phyloP scores from a whole-genome alignment of 2,329 filamentous ascomycete species.

The Fusarium robinianum region DNA sequence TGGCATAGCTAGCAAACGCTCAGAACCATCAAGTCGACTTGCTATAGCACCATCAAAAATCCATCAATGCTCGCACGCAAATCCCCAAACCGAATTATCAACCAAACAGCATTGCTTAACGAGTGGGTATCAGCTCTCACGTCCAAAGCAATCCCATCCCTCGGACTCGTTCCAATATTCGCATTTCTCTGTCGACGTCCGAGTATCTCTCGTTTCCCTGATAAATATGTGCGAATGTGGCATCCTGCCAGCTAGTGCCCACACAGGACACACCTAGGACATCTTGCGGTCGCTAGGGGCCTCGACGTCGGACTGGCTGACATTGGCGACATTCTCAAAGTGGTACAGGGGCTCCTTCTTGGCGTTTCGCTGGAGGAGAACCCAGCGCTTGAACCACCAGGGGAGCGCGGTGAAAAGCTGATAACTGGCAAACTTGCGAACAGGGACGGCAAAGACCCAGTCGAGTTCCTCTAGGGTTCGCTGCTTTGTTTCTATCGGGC shows the following conservation, averaged over 20 bases:
- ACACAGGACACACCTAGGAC: background rate
- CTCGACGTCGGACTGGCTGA: slow-evolving; percentile 21
- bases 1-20: no score
- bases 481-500: slow-evolving; percentile 66
- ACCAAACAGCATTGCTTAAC: no score
- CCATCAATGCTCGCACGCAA: no score
- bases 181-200: background rate
- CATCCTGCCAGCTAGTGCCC: no score
- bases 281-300: slow-evolving; percentile 20
- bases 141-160: background rate
- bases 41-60: no score
- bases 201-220: background rate
- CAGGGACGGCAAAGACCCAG: slow-evolving; percentile 55
- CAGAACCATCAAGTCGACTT: no score
- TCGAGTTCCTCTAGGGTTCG: slow-evolving; percentile 56
- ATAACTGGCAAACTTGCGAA: slow-evolving; percentile 48
- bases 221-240: no score
- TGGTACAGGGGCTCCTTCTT: slow-evolving; percentile 44
- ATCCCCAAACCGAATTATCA: no score
- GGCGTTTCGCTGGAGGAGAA: slow-evolving; percentile 25
- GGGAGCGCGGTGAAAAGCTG: slow-evolving; percentile 25
- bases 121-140: slow-evolving; percentile 17
- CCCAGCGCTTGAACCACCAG: slow-evolving; percentile 30
- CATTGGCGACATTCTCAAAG: slow-evolving; percentile 38
- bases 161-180: background rate